Percentiles rank a stretch among this genome's conserved stretches.
These are phyloP conservation scores for Tuber brumale DNA, from an alignment of 495 filamentous ascomycete species.

Conservation along the genomic window DNA sequence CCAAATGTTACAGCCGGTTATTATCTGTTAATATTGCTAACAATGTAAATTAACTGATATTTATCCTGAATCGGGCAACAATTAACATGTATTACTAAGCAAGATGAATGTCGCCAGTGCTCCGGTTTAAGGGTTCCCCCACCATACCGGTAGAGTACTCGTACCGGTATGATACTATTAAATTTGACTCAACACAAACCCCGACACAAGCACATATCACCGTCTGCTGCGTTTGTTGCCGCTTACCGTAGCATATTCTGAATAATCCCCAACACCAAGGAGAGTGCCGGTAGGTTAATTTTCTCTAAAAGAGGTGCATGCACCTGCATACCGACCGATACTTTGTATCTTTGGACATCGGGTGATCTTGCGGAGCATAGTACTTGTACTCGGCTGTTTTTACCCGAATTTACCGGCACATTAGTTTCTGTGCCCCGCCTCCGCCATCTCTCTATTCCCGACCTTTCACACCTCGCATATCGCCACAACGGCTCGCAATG, in stretches of 20 bases:
- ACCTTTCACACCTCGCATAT: not conserved
- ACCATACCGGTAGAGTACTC: too few species aligned
- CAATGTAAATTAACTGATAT: too few species aligned
- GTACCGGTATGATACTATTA: too few species aligned
- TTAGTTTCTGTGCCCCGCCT: not conserved
- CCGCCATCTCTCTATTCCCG: constrained; percentile 6
- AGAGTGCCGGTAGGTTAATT: not conserved
- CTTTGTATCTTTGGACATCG: not conserved
- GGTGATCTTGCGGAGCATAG: not conserved
- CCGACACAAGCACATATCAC: not conserved
- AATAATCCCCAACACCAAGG: not conserved
- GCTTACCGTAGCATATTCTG: not conserved
- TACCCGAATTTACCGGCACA: not conserved
- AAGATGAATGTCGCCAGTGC: too few species aligned
- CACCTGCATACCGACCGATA: not conserved
- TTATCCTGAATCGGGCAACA: too few species aligned
- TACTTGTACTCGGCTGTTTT: not conserved
- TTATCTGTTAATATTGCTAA: too few species aligned
- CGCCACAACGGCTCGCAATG: constrained; percentile 10
- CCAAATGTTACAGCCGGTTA: too few species aligned
- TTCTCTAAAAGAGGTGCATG: not conserved
- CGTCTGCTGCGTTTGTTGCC: not conserved
- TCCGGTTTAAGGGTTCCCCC: too few species aligned
- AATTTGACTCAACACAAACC: not conserved
- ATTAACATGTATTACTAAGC: too few species aligned